Conservation (phyloP, 306 rosid genomes). For the Glycyrrhiza uralensis region DNA sequence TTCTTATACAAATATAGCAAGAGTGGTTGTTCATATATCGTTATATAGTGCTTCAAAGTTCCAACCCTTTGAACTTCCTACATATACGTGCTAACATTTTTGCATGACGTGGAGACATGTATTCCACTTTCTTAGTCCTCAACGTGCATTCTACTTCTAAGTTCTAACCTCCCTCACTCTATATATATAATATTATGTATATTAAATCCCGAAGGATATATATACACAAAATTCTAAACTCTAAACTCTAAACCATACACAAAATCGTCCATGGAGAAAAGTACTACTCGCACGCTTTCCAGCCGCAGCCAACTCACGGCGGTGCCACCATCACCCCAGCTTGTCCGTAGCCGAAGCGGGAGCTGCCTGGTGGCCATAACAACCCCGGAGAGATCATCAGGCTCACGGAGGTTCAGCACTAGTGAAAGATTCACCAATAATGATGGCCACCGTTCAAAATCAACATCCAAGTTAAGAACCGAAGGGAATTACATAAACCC, state of each 20-base stretch:
- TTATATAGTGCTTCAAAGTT: no score
- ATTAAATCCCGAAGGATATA: not conserved
- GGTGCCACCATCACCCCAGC: slow-evolving; percentile 30
- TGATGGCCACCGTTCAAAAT: slow-evolving; percentile 46
- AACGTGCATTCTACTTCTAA: not conserved
- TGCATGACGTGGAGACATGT: slow-evolving; percentile 18
- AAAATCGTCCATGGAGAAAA: slow-evolving; percentile 29
- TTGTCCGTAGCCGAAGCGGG: slow-evolving; percentile 51
- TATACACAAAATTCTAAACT: no score
- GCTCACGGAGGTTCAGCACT: slow-evolving; percentile 20
- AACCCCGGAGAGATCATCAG: slow-evolving; percentile 15
- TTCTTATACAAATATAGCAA: no score
- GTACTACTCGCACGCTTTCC: not conserved
- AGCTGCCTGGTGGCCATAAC: slow-evolving; percentile 8
- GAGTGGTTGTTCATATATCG: no score
- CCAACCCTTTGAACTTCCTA: not conserved
- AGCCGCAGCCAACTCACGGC: slow-evolving; percentile 4
- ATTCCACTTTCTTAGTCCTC: not conserved
- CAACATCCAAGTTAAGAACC: slow-evolving; percentile 41
- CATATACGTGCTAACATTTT: slow-evolving; percentile 14
- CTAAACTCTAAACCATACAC: not conserved
- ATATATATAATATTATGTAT: not conserved
- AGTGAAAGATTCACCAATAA: slow-evolving; percentile 24
- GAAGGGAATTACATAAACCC: slow-evolving; percentile 18
- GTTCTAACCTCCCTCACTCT: not conserved